These are phyloP conservation scores for Diaporthe ampelina DNA, from an alignment of 2,329 filamentous ascomycete species.

Conservation along the genomic window DNA sequence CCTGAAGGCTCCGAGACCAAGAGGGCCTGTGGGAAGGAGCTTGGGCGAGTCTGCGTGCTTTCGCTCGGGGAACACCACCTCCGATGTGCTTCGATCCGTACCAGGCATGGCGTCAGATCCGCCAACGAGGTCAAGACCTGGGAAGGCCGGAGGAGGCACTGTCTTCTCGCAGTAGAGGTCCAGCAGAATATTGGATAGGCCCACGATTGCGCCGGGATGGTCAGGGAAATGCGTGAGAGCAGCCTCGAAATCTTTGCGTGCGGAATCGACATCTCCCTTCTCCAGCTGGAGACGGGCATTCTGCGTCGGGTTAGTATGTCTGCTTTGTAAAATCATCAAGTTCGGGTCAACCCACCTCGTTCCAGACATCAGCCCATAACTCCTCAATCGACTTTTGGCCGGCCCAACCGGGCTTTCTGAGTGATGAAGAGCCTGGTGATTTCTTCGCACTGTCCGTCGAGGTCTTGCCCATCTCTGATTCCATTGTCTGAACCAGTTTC, in stretches of 20 bases:
- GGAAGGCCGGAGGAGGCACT: conserved; percentile 69
- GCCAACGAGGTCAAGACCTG: conserved; percentile 55
- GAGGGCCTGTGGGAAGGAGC: conserved; percentile 58
- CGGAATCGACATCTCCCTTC: conserved; percentile 74
- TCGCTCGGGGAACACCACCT: conserved; percentile 32
- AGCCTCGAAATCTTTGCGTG: conserved; percentile 84
- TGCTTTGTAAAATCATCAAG: background rate
- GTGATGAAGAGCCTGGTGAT: conserved; percentile 71
- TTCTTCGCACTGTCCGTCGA: conserved; percentile 71
- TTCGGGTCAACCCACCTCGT: conserved; percentile 73
- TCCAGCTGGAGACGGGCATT: conserved; percentile 76
- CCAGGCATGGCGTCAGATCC: conserved; percentile 46
- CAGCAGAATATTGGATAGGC: conserved; percentile 86
- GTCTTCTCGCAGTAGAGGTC: conserved; percentile 84
- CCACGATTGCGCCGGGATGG: conserved; percentile 84
- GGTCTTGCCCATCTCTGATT: conserved; percentile 74
- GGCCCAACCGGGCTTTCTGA: conserved; percentile 80
- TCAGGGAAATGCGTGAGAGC: conserved; percentile 85
- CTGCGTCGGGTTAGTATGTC: conserved; percentile 3
- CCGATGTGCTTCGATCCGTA: conserved; percentile 38
- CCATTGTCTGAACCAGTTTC: conserved; percentile 79
- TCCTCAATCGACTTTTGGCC: conserved; percentile 85
- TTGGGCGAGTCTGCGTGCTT: conserved; percentile 32
- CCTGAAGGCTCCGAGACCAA: conserved; percentile 58
- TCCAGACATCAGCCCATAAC: conserved; percentile 85